A percentile compares a stretch with the other conserved stretches of the same genome.
phyloP scores from a whole-genome alignment of 2,329 filamentous ascomycete species.

The Aspergillus sp. region DNA sequence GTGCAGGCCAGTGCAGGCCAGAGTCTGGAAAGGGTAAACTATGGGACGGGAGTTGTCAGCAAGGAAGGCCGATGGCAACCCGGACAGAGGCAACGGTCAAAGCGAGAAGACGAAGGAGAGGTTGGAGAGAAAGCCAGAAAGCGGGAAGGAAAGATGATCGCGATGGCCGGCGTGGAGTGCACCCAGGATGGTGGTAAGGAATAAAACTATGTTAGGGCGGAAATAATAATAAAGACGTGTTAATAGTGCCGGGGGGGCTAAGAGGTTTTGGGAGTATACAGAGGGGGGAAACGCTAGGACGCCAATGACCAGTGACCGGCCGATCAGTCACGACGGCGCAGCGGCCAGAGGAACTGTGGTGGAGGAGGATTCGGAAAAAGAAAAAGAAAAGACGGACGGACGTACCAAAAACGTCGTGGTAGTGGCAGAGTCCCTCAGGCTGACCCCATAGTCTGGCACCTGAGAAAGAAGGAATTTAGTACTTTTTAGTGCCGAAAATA shows the following conservation, averaged over 20 bases:
- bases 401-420: background rate
- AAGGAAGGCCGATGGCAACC: background rate
- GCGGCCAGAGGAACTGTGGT: background rate
- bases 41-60: constrained; percentile 4
- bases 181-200: constrained; percentile 18
- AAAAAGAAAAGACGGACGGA: background rate
- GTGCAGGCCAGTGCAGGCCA: background rate
- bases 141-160: constrained; percentile 3
- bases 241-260: constrained; percentile 4
- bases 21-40: background rate
- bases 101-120: constrained; percentile 1
- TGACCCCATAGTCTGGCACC: background rate
- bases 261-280: constrained; percentile 5
- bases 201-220: constrained; percentile 3
- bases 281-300: background rate
- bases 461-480: background rate
- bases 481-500: constrained; percentile 4
- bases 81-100: constrained; percentile 3
- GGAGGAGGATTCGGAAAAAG: background rate
- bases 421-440: background rate
- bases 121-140: background rate
- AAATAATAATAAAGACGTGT: constrained; percentile 2
- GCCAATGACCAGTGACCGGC: no score
- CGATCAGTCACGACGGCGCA: no score
- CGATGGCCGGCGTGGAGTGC: background rate